Evolutionary conservation across 805 yeast species (phyloP).

Genomic region (Starmerella stigmatis): DNA sequence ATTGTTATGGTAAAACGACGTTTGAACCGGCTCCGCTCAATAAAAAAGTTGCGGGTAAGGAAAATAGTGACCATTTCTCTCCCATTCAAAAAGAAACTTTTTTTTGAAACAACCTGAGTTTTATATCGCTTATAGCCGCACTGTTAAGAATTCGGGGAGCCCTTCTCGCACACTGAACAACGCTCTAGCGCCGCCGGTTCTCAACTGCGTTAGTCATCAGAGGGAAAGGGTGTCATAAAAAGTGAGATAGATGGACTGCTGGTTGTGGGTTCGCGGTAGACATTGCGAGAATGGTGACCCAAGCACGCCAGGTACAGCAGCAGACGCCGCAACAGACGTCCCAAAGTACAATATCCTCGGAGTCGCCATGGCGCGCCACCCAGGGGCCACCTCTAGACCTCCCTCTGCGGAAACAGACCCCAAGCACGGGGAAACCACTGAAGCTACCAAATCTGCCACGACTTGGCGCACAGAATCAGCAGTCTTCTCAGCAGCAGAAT

Average conservation of each 20-base stretch:
- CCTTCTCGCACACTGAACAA: no score
- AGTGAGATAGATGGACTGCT: conserved; percentile 1
- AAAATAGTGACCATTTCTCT: no score
- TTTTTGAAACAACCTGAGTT: no score
- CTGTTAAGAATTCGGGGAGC: no score
- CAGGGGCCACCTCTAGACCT: conserved; percentile 5
- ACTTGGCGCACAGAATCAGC: conserved; percentile 14
- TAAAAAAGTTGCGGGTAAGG: no score
- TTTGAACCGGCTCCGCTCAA: no score
- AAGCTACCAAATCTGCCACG: conserved; percentile 20
- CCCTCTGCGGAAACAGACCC: neutral
- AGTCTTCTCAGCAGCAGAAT: neutral
- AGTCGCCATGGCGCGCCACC: conserved; percentile 20
- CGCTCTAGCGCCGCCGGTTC: no score
- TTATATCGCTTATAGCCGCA: no score
- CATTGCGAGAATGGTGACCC: conserved; percentile 1
- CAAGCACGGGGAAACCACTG: conserved; percentile 8
- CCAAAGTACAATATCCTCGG: conserved; percentile 11
- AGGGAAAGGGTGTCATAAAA: conserved; percentile 2
- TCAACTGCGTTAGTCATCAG: neutral
- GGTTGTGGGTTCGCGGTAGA: neutral
- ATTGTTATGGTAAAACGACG: no score
- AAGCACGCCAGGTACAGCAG: conserved; percentile 1
- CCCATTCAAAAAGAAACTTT: no score
- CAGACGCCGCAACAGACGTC: conserved; percentile 5